A percentile compares a stretch with the other conserved stretches of the same genome.
Evolutionary conservation across 208 protist species (phyloP).

Genomic region (Phytomonas francai): DNA sequence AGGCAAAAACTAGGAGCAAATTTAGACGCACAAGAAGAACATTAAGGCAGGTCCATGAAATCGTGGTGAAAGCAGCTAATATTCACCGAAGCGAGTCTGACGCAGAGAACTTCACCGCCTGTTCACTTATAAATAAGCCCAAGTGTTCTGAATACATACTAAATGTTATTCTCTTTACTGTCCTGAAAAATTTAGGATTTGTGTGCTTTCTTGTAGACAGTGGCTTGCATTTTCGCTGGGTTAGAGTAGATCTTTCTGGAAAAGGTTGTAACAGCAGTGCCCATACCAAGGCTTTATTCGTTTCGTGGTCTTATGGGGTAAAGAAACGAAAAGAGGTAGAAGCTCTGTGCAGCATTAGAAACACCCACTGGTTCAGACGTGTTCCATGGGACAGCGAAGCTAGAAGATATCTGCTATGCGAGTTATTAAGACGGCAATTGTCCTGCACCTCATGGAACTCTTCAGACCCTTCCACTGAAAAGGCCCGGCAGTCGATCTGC

Average conservation of each 20-base stretch:
- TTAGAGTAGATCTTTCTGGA: constrained; percentile 25
- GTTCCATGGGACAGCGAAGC: constrained; percentile 18
- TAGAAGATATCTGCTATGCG: constrained; percentile 26
- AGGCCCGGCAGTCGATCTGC: constrained; percentile 18
- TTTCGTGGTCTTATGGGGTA: constrained; percentile 26
- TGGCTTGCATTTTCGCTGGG: constrained; percentile 30
- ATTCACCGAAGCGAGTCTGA: constrained; percentile 20
- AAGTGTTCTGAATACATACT: constrained; percentile 35
- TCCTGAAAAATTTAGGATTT: constrained; percentile 21
- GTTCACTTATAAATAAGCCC: constrained; percentile 17
- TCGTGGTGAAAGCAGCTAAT: constrained; percentile 12
- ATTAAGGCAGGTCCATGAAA: constrained; percentile 12
- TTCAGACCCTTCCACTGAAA: neutral
- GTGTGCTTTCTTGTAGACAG: constrained; percentile 30
- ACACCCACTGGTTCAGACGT: constrained; percentile 25
- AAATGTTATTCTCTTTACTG: constrained; percentile 30
- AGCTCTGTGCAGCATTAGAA: constrained; percentile 12
- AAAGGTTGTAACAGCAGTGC: neutral
- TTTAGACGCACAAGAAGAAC: constrained; percentile 8
- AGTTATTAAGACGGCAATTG: constrained; percentile 35
- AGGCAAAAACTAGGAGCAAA: constrained; percentile 5
- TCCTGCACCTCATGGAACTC: constrained; percentile 11
- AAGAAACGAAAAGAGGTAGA: constrained; percentile 21
- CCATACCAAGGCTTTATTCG: constrained; percentile 18
- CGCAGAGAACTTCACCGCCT: constrained; percentile 34